Conservation (phyloP, 768 basidiomycete species). For the Zangia roseola region DNA sequence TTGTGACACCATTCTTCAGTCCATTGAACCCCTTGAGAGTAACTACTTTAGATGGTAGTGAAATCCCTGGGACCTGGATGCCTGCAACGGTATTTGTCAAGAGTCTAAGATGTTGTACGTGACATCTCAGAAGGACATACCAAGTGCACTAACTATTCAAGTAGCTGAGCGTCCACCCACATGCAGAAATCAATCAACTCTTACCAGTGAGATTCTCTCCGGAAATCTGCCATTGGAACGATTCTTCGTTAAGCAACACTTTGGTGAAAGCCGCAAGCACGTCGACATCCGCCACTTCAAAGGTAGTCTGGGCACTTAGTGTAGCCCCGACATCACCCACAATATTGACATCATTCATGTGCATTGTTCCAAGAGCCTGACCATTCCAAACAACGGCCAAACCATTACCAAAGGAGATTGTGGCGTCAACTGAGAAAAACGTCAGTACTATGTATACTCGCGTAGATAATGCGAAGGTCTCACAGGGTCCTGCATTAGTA, state of each 20-base stretch:
- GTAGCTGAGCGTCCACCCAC: slow-evolving; percentile 5
- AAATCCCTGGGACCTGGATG: slow-evolving; percentile 56
- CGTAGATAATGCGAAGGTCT: slow-evolving; percentile 21
- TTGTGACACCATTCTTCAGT: slow-evolving; percentile 58
- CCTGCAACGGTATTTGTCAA: slow-evolving; percentile 34
- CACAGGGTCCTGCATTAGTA: slow-evolving; percentile 71
- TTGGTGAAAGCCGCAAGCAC: slow-evolving; percentile 66
- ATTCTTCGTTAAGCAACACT: slow-evolving; percentile 58
- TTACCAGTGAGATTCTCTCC: slow-evolving; percentile 61
- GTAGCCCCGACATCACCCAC: slow-evolving; percentile 63
- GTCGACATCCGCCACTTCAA: slow-evolving; percentile 55
- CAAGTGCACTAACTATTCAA: slow-evolving; percentile 53
- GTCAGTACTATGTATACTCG: slow-evolving; percentile 3
- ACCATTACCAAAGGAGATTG: slow-evolving; percentile 62
- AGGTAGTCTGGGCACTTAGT: slow-evolving; percentile 52
- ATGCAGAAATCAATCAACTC: slow-evolving; percentile 6
- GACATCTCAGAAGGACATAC: slow-evolving; percentile 29
- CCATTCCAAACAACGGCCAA: slow-evolving; percentile 61
- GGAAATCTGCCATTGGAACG: slow-evolving; percentile 69
- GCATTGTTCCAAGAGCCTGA: slow-evolving; percentile 54
- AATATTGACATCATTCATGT: slow-evolving; percentile 58
- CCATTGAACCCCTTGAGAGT: slow-evolving; percentile 71
- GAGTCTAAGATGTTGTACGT: neutral
- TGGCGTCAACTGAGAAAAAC: slow-evolving; percentile 54
- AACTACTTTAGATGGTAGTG: slow-evolving; percentile 54